Evolutionary conservation across 1,284 basidiomycete genomes (phyloP).

Genomic region (Cryptococcus sp.): DNA sequence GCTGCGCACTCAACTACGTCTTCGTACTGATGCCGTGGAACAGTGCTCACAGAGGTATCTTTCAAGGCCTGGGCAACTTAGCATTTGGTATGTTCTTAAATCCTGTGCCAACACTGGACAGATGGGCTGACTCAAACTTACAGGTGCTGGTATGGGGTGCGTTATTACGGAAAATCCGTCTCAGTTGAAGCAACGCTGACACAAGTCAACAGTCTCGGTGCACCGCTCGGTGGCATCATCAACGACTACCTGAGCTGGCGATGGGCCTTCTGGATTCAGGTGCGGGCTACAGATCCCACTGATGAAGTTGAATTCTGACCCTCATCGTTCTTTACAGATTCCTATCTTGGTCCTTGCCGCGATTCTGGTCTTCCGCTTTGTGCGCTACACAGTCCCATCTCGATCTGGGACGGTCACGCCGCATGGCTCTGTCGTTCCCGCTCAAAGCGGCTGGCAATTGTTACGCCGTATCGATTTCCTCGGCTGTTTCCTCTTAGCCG

Average conservation of each 20-base stretch:
- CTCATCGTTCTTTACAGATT: too few species aligned
- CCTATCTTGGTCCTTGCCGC: conserved; percentile 72
- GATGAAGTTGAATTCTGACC: too few species aligned
- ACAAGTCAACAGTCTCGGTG: conserved; percentile 61
- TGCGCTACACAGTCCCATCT: conserved; percentile 54
- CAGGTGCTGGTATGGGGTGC: conserved; percentile 24
- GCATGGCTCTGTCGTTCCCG: conserved; percentile 52
- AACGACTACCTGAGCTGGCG: conserved; percentile 79
- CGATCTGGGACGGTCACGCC: conserved; percentile 62
- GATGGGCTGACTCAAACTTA: too few species aligned
- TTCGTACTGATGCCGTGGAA: conserved; percentile 3
- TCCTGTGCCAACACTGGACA: too few species aligned
- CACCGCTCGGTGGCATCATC: conserved; percentile 84
- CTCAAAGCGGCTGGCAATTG: conserved; percentile 64
- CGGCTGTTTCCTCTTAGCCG: conserved; percentile 75
- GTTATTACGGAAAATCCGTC: too few species aligned
- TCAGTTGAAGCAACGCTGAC: too few species aligned
- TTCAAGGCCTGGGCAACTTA: conserved; percentile 87
- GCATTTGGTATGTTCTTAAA: conserved; percentile 39
- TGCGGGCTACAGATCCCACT: conserved; percentile 66
- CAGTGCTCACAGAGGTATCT: conserved; percentile 80
- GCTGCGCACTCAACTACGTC: conserved; percentile 8
- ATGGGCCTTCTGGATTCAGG: conserved; percentile 64
- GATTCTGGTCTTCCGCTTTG: conserved; percentile 68
- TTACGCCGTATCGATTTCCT: conserved; percentile 77